These are phyloP conservation scores for Galerina sulciceps DNA, from an alignment of 768 basidiomycete species.

Conservation along the genomic window DNA sequence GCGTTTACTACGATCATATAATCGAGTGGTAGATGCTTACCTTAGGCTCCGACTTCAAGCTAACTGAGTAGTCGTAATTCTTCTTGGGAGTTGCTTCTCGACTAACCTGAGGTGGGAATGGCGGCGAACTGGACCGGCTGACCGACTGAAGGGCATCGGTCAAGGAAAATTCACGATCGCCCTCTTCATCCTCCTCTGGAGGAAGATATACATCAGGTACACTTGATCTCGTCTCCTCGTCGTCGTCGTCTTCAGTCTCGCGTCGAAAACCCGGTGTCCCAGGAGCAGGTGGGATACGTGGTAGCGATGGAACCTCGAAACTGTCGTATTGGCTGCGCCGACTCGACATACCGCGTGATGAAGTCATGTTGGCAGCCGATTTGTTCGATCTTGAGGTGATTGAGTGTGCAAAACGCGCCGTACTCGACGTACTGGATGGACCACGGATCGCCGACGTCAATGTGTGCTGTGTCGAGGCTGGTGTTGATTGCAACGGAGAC, in stretches of 20 bases:
- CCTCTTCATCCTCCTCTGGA: conserved; percentile 46
- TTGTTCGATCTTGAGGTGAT: conserved; percentile 56
- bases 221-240: conserved; percentile 48
- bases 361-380: conserved; percentile 43
- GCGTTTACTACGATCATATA: neutral
- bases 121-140: conserved; percentile 59
- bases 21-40: conserved; percentile 33
- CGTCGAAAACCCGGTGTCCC: conserved; percentile 37
- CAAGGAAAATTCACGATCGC: conserved; percentile 50
- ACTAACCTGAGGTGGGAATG: conserved; percentile 38
- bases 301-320: conserved; percentile 67
- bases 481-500: conserved; percentile 71
- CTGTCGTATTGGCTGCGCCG: conserved; percentile 44
- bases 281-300: conserved; percentile 37
- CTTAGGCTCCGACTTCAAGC: conserved; percentile 64
- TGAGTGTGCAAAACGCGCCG: conserved; percentile 50
- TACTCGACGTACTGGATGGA: conserved; percentile 48
- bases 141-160: conserved; percentile 62
- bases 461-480: conserved; percentile 51
- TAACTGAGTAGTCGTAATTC: conserved; percentile 59
- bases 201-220: conserved; percentile 59
- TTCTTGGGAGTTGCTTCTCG: conserved; percentile 53
- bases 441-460: conserved; percentile 51
- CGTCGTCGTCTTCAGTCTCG: conserved; percentile 32
- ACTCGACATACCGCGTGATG: conserved; percentile 34